A percentile compares a stretch with the other conserved stretches of the same genome.
These are phyloP conservation scores for Solanum sitiens DNA, from an alignment of 257 asterid species.

Conservation along the genomic window DNA sequence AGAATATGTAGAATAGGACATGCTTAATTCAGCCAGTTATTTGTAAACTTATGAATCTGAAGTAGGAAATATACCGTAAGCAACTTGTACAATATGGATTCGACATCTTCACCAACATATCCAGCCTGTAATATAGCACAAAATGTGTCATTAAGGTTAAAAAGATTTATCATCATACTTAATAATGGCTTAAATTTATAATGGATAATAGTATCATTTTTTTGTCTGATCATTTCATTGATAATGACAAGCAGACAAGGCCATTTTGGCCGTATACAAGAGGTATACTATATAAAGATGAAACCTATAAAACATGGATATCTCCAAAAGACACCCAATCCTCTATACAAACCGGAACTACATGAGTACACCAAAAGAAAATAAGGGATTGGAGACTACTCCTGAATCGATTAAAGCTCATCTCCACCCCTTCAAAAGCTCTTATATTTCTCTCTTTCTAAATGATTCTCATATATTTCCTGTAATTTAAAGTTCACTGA, in stretches of 20 bases:
- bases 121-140: slow-evolving; percentile 68
- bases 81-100: slow-evolving; percentile 80
- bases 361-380: background rate
- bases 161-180: background rate
- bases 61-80: slow-evolving; percentile 37
- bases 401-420: background rate
- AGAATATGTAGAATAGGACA: background rate
- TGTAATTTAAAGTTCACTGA: background rate
- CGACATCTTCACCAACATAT: slow-evolving; percentile 96
- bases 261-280: background rate
- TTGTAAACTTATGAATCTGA: background rate
- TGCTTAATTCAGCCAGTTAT: background rate
- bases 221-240: background rate
- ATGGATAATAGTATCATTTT: background rate
- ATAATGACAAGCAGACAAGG: background rate
- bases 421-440: background rate
- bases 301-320: background rate
- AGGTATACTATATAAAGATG: background rate
- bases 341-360: background rate
- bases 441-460: background rate
- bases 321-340: background rate
- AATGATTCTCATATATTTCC: background rate
- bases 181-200: background rate
- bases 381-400: background rate
- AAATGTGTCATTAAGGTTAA: background rate